phyloP scores from a whole-genome alignment of 164 flowering plant species.

The Vitis rotundifolia region DNA sequence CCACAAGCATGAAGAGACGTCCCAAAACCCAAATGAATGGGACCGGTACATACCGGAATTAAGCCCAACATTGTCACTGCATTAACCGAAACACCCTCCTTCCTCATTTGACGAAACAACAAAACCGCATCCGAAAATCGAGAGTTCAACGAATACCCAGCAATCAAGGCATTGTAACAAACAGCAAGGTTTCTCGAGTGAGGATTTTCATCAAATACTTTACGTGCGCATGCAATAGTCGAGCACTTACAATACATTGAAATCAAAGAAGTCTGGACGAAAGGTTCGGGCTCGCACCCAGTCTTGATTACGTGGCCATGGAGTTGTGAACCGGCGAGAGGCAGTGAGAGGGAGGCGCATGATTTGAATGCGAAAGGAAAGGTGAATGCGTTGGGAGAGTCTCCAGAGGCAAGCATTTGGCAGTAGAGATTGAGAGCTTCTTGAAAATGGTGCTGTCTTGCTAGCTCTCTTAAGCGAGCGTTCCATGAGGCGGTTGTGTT shows the following conservation, averaged over 20 bases:
- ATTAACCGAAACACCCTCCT: constrained; percentile 40
- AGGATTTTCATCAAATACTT: constrained; percentile 67
- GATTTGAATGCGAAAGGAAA: constrained; percentile 85
- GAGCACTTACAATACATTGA: constrained; percentile 58
- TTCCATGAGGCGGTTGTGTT: constrained; percentile 47
- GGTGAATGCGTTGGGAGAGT: constrained; percentile 69
- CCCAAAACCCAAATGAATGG: constrained; percentile 48
- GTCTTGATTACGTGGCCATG: constrained; percentile 62
- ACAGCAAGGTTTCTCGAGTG: constrained; percentile 32
- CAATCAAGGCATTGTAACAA: constrained; percentile 76
- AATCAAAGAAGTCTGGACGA: constrained; percentile 64
- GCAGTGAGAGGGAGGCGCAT: constrained; percentile 61
- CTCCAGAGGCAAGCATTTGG: constrained; percentile 66
- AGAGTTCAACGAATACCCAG: constrained; percentile 56
- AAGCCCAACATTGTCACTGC: constrained; percentile 71
- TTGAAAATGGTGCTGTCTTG: constrained; percentile 49
- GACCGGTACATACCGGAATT: constrained; percentile 51
- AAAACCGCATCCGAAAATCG: constrained; percentile 35
- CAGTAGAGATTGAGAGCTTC: constrained; percentile 64
- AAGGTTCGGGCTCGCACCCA: constrained; percentile 60
- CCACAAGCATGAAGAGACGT: constrained; percentile 55
- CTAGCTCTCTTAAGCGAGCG: constrained; percentile 52
- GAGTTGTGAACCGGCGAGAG: constrained; percentile 58
- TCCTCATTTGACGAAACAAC: constrained; percentile 60
- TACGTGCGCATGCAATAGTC: constrained; percentile 37